phyloP scores from a whole-genome alignment of 371 early-diverging fungal genomes.

The Apophysomyces elegans region DNA sequence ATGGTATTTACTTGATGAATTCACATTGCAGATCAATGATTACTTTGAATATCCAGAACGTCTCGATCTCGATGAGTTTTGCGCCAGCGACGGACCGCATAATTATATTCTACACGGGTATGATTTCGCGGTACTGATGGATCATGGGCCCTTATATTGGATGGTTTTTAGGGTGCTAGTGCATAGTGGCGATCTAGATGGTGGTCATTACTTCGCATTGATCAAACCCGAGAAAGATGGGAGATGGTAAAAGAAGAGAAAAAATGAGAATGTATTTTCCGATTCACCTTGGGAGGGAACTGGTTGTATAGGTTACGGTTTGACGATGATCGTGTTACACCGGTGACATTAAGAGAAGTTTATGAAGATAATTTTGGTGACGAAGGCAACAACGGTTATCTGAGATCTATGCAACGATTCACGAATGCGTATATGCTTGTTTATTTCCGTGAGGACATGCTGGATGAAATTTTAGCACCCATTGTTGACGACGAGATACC shows the following conservation, averaged over 20 bases:
- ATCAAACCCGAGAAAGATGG: conserved; percentile 78
- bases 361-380: conserved; percentile 96
- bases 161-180: conserved; percentile 80
- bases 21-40: conserved; percentile 82
- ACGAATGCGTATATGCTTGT: conserved; percentile 98
- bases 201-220: conserved; percentile 97
- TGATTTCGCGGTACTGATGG: conserved; percentile 17
- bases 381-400: neutral
- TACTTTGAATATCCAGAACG: conserved; percentile 90
- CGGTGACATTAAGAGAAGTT: conserved; percentile 83
- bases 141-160: neutral
- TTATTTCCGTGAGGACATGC: conserved; percentile 79
- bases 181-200: conserved; percentile 92
- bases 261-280: neutral
- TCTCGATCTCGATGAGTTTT: conserved; percentile 83
- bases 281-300: neutral
- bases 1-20: neutral
- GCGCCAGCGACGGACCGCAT: conserved; percentile 68
- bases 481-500: conserved; percentile 76
- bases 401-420: conserved; percentile 58
- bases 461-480: conserved; percentile 70
- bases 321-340: conserved; percentile 96
- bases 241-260: conserved; percentile 63
- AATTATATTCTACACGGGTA: conserved; percentile 83
- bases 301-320: conserved; percentile 73